Percentiles rank a stretch among this genome's conserved stretches.
Conservation (phyloP, 805 yeast genomes). For the Saccharomycopsis guyanensis region DNA sequence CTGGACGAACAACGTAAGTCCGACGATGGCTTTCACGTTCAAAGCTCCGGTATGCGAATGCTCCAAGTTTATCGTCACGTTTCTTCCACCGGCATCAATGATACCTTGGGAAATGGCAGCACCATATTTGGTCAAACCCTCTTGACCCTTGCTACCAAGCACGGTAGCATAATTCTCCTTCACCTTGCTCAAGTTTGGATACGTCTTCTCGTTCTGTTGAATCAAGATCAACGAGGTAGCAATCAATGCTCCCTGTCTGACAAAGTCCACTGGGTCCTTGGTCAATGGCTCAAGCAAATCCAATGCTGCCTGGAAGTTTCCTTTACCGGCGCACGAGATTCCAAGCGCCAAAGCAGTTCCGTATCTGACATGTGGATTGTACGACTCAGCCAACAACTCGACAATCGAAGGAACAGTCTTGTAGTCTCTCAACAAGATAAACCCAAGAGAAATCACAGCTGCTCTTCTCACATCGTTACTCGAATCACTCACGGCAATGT, state of each 20-base stretch:
- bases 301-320: slow-evolving; percentile 67
- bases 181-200: slow-evolving; percentile 72
- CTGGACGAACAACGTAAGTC: slow-evolving; percentile 82
- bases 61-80: slow-evolving; percentile 88
- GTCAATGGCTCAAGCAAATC: slow-evolving; percentile 89
- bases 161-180: slow-evolving; percentile 68
- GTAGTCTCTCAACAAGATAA: slow-evolving; percentile 82
- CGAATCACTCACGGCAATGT: slow-evolving; percentile 93
- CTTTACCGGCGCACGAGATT: slow-evolving; percentile 94
- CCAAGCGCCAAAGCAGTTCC: slow-evolving; percentile 98
- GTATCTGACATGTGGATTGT: slow-evolving; percentile 96
- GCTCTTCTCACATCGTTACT: slow-evolving; percentile 96
- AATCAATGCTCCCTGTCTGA: slow-evolving; percentile 94
- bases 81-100: slow-evolving; percentile 97
- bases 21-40: slow-evolving; percentile 87
- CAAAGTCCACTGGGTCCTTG: slow-evolving; percentile 93
- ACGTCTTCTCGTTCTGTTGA: slow-evolving; percentile 75
- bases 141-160: slow-evolving; percentile 86
- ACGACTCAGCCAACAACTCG: slow-evolving; percentile 85
- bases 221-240: slow-evolving; percentile 87
- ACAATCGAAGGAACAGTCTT: slow-evolving; percentile 93
- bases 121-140: slow-evolving; percentile 95
- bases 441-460: slow-evolving; percentile 86
- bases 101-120: slow-evolving; percentile 97
- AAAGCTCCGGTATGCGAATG: slow-evolving; percentile 83